A percentile compares a stretch with the other conserved stretches of the same genome.
These are phyloP conservation scores for Pyrenochaeta sp. DNA, from an alignment of 2,329 filamentous ascomycete species.

Conservation along the genomic window DNA sequence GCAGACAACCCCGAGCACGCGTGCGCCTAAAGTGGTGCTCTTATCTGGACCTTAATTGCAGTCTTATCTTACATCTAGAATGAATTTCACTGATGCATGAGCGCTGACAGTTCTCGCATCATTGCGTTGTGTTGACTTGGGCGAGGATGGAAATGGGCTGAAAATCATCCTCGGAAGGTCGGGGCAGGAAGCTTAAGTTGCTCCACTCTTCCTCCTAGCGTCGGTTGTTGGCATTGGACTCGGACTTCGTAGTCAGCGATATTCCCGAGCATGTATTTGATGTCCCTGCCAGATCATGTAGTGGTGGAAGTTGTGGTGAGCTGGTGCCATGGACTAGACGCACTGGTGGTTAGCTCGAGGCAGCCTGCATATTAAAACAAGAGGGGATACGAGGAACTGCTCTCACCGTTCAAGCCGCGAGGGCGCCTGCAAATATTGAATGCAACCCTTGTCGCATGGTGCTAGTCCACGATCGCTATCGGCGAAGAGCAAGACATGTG, in stretches of 20 bases:
- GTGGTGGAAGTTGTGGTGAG: conserved; percentile 13
- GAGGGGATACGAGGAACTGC: conserved; percentile 18
- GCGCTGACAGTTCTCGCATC: neutral
- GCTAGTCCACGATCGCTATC: conserved; percentile 1
- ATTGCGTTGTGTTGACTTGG: neutral
- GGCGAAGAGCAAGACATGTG: conserved; percentile 4
- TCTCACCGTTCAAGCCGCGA: conserved; percentile 3
- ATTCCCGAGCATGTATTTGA: conserved; percentile 5
- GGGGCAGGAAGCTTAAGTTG: conserved; percentile 12
- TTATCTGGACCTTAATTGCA: too few species aligned
- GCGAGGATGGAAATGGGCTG: conserved; percentile 10
- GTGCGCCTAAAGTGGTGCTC: too few species aligned
- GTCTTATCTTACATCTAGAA: neutral
- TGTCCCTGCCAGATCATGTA: conserved; percentile 10
- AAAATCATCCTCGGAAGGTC: conserved; percentile 3
- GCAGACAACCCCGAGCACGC: neutral
- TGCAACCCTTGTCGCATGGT: conserved; percentile 2
- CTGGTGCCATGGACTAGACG: conserved; percentile 12
- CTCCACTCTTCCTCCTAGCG: neutral
- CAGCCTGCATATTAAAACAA: neutral
- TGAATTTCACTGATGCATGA: neutral
- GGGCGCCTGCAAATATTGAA: conserved; percentile 11
- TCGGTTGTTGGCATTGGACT: conserved; percentile 11
- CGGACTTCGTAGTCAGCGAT: conserved; percentile 7
- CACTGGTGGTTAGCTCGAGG: conserved; percentile 7